phyloP scores from a whole-genome alignment of 2,329 filamentous ascomycete species.

The Pezicula radicicola region DNA sequence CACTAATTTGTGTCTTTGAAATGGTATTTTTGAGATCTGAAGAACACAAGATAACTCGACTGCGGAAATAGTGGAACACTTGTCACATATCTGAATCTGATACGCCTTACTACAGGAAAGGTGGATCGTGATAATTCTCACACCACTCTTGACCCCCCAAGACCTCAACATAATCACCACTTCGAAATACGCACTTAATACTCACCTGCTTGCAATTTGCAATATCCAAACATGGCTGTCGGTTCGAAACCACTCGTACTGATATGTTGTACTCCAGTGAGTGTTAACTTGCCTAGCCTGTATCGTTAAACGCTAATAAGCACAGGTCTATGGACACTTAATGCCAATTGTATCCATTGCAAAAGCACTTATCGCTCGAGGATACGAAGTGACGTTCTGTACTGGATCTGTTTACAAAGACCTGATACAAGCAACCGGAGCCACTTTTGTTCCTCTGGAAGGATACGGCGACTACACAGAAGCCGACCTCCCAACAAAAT shows the following conservation, averaged over 20 bases:
- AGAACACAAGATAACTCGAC: too few species aligned
- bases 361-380: conserved; percentile 27
- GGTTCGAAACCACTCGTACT: conserved; percentile 4
- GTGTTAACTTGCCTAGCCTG: too few species aligned
- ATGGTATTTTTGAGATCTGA: too few species aligned
- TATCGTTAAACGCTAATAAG: too few species aligned
- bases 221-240: neutral
- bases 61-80: too few species aligned
- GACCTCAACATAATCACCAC: too few species aligned
- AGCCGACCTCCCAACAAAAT: conserved; percentile 20
- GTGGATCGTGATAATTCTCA: too few species aligned
- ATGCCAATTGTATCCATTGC: conserved; percentile 14
- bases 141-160: too few species aligned
- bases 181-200: too few species aligned
- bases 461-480: conserved; percentile 22
- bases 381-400: conserved; percentile 41
- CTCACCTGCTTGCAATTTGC: neutral
- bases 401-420: conserved; percentile 33
- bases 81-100: too few species aligned
- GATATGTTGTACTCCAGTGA: neutral
- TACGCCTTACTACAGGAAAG: too few species aligned
- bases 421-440: conserved; percentile 33
- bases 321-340: conserved; percentile 13
- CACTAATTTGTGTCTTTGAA: too few species aligned
- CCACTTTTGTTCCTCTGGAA: conserved; percentile 31